Conservation (phyloP, 805 yeast genomes). For the Lipomyces sp. region DNA sequence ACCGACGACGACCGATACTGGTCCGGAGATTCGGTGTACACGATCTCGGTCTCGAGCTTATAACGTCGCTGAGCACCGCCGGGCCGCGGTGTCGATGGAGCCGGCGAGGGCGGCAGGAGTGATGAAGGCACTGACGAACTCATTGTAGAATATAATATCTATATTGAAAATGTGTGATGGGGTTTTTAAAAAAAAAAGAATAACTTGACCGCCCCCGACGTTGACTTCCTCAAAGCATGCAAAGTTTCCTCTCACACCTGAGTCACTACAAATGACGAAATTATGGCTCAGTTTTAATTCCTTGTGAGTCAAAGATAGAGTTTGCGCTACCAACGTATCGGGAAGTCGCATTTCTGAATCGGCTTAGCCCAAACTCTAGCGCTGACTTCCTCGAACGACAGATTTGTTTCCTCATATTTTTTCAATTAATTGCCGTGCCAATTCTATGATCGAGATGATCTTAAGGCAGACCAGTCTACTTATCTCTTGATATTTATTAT, state of each 20-base stretch:
- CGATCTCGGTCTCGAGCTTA: slow-evolving; percentile 71
- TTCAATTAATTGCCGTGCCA: not conserved
- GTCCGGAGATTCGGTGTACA: slow-evolving; percentile 64
- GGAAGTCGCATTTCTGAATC: not conserved
- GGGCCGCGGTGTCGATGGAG: slow-evolving; percentile 46
- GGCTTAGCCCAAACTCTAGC: not conserved
- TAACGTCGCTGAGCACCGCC: slow-evolving; percentile 46
- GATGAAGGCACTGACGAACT: slow-evolving; percentile 1
- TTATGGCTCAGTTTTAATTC: not conserved
- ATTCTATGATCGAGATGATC: no score
- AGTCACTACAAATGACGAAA: not conserved
- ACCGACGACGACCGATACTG: slow-evolving; percentile 80
- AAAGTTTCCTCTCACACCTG: not conserved
- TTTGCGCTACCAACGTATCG: not conserved
- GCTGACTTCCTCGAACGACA: no score
- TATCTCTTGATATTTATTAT: no score
- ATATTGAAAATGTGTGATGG: not conserved
- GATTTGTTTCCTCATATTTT: not conserved
- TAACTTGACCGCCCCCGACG: not conserved
- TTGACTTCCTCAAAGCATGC: not conserved
- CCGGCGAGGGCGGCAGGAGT: slow-evolving; percentile 46
- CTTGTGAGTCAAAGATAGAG: not conserved
- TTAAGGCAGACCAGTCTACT: no score
- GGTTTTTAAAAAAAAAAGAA: not conserved
- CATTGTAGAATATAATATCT: not conserved